Conservation (phyloP, 169 alveolate genomes). For the Cyclospora cayetanensis region DNA sequence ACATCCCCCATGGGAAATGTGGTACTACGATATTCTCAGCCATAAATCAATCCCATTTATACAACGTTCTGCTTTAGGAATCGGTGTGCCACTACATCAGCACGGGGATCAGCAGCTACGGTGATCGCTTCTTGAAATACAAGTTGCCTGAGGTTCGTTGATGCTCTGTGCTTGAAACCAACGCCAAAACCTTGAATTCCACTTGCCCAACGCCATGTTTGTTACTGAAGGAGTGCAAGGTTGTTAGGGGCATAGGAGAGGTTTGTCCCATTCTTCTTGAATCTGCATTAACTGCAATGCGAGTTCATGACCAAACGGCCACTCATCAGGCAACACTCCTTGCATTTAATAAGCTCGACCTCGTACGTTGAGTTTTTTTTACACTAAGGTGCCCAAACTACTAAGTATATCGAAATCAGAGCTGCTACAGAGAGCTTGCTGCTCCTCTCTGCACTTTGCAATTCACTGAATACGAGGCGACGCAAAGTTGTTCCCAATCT, state of each 20-base stretch:
- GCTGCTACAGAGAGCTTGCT: conserved; percentile 52
- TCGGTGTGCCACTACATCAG: conserved; percentile 69
- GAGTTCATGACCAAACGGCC: too few relatives aligned
- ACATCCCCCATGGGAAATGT: conserved; percentile 25
- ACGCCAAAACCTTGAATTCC: background rate
- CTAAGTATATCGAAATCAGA: background rate
- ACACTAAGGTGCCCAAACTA: too few relatives aligned
- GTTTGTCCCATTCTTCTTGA: background rate
- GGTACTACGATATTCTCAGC: background rate
- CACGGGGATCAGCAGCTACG: conserved; percentile 57
- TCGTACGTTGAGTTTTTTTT: background rate
- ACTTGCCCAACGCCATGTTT: too few relatives aligned
- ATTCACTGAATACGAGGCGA: conserved; percentile 47
- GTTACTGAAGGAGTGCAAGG: background rate
- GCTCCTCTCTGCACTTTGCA: conserved; percentile 58
- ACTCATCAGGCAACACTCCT: background rate
- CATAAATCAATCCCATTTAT: background rate
- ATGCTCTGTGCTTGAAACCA: background rate
- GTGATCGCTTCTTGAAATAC: conserved; percentile 56
- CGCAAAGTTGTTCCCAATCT: background rate
- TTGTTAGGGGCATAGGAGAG: background rate
- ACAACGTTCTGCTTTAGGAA: background rate
- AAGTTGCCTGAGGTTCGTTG: background rate
- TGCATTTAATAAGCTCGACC: background rate
- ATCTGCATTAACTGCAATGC: too few relatives aligned